Base-by-base conservation (phyloP, 129 eudicot species). In the Flaveria linearis region DNA sequence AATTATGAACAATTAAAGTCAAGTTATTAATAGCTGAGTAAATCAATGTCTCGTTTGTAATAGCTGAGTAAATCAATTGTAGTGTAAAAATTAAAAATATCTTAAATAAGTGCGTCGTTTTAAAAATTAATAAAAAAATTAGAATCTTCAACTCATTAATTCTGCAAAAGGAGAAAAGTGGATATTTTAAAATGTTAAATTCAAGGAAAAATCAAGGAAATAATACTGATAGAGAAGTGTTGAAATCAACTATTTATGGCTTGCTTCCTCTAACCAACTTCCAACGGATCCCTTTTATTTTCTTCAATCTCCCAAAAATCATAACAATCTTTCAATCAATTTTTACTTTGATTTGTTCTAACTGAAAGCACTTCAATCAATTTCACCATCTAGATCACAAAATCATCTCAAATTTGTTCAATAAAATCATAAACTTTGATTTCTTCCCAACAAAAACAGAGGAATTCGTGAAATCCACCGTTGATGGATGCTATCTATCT, bases 401-500 rank as follows among this genome's bases (percentile, higher is more conserved):
- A 12, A 68, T 43, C 17, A 42, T 66, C 11, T 26, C 55, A 15
- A 20, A 67, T 73, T 80, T 30, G 10, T 67, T 52, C 17, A 65
- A 55, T 12, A 43, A 42, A 16, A 13, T 77, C 68, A 42, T 68
- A 23, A 23, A 23, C 65, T 25, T 51, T 5, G 41, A 5, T 36
- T 36, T 36, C 41, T 36, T 36, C 41, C 6, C 10, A 49, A 18
- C 39, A 18, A 64, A 80, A 64, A 22, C 50, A 15, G 26, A 67
- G 28, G 26, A 80, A 73, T 74, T 74, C 36, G 15, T 63, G 13
- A 36, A 45, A 41, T 46, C 60, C 62, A 60, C 62, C 45, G 65
- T 71, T 60, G 33, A 93, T 93, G 98, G 98, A 93, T 76, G 80
- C 85, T 42, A 50, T 90, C 30, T 90, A 69, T 72, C 47, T 90